Base-by-base conservation (phyloP, 2,329 filamentous ascomycete species). In the Pseudovirgaria hyperparasitica region DNA sequence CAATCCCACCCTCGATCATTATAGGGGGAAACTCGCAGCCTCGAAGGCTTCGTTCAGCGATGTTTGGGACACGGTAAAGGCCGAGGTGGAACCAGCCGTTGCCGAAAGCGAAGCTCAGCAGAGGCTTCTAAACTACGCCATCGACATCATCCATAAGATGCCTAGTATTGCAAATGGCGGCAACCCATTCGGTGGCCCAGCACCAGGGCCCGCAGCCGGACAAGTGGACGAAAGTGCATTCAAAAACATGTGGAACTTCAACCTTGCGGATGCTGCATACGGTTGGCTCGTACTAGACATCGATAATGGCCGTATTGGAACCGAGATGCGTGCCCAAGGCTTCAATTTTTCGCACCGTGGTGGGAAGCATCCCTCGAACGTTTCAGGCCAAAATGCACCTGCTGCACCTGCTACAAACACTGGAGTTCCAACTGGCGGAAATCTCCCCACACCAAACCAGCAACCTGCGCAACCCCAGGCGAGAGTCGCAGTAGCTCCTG, bases 181-280 rank as follows among this genome's bases (percentile, higher is more conserved):
- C 13, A 96, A 96, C 52, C 90, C 90, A 5, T 98, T 98, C 47
- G 90, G 90, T 23, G 87, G 87, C 9, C 82, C 82, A 16, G 72
- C 76, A 28, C 72, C 75, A 26, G 80, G 78, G 20, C 75, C 67
- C 28, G 70, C 72, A 31, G 76, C 82, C 26, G 90, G 90, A 17
- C 82, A 92, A 47, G 85, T 98, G 11, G 90, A 98, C 37, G 90
- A 98, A 63, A 94, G 86, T 45, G 90, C 90, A 2, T 98, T 98
- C 70, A 98, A 98, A 66, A 98, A 98, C 54, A 96, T 96, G 90
- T 98, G 90, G 90, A 98, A 98, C 58, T 98, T 98, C 62, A 96
- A 96, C 55, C 60, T 98, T 39, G 90, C 90, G 16, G 90, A 98
- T 62, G 90, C 90, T 29, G 87, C 90, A 12, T 98, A 96, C 52